phyloP scores from a whole-genome alignment of 768 basidiomycete genomes.

The Ramaria sp. region DNA sequence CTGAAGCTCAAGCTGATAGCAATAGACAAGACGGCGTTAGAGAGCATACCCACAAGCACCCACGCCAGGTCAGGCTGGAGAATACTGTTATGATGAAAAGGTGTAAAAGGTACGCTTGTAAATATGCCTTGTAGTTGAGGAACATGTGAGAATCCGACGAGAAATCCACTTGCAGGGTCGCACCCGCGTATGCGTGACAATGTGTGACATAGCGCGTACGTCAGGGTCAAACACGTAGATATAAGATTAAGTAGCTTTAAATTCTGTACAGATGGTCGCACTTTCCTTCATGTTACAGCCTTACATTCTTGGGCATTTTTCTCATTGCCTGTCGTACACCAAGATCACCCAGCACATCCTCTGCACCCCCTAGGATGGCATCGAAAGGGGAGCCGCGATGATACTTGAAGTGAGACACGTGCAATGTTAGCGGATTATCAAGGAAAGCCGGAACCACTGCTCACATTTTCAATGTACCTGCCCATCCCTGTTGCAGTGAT shows the following conservation, averaged over 20 bases:
- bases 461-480: conserved; percentile 67
- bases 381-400: conserved; percentile 10
- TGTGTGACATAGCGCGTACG: background rate
- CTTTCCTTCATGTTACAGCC: conserved; percentile 23
- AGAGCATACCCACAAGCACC: too few species aligned
- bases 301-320: conserved; percentile 48
- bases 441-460: conserved; percentile 15
- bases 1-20: too few species aligned
- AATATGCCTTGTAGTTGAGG: too few species aligned
- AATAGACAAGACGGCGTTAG: too few species aligned
- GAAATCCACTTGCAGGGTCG: background rate
- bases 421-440: background rate
- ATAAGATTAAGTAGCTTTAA: background rate
- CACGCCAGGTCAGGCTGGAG: too few species aligned
- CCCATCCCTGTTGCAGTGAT: conserved; percentile 86
- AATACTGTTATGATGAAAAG: too few species aligned
- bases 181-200: background rate
- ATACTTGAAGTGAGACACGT: conserved; percentile 19
- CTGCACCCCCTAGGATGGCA: conserved; percentile 63
- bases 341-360: conserved; percentile 64
- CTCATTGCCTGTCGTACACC: conserved; percentile 66
- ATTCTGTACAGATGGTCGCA: background rate
- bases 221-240: background rate
- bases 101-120: too few species aligned
- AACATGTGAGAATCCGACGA: background rate